Evolutionary conservation across 176 grass and related monocot genomes (phyloP), one percentile per base, ranked within the genome.

Genomic region (maize (Zea mays)): DNA sequence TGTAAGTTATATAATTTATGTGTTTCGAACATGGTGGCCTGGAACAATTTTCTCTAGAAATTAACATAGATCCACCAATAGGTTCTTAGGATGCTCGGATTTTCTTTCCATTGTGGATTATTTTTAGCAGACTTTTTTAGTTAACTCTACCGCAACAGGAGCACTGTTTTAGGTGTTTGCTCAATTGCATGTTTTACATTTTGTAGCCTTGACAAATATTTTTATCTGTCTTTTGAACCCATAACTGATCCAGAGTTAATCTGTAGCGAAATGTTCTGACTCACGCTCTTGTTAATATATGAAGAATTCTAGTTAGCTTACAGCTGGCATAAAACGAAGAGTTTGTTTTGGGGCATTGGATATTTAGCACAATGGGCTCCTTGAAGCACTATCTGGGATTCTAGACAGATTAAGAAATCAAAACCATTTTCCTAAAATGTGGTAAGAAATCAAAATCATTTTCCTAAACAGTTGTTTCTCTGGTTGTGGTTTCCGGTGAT

Each of bases 291-390:
- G 43, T 61, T 62, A 52, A 59, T 56, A 17, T 15, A 56, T 56
- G 33, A 76, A 54, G 33, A 69, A 76, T 60, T 83, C 10, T 74
- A 83, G 10, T 57, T 75, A 45, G 34, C 42, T 74, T 68, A 70
- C 10, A 84, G 67, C 17, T 84, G 46, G 35, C 19, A 43, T 37
- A 56, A 41, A 44, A 4, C 62, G 55, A 43, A 12, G 33, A 83
- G 6, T 82, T 82, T 59, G n/a, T 67, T 80, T 67, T 67, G 50
- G 73, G 41, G 47, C 47, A 10, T 77, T 58, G 54, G 11, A 9
- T 71, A 34, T 57, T 6, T 61, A 65, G 66, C 58, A 77, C 27
- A 34, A 8, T 36, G 4, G 20, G 7, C 61, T 67, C 59, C 38
- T 74, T 74, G 52, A 61, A 79, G 12, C 39, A 43, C 83, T 27